Evolutionary conservation across 2,329 filamentous ascomycete species (phyloP).

Genomic region (Paraphaeosphaeria sporulosa): DNA sequence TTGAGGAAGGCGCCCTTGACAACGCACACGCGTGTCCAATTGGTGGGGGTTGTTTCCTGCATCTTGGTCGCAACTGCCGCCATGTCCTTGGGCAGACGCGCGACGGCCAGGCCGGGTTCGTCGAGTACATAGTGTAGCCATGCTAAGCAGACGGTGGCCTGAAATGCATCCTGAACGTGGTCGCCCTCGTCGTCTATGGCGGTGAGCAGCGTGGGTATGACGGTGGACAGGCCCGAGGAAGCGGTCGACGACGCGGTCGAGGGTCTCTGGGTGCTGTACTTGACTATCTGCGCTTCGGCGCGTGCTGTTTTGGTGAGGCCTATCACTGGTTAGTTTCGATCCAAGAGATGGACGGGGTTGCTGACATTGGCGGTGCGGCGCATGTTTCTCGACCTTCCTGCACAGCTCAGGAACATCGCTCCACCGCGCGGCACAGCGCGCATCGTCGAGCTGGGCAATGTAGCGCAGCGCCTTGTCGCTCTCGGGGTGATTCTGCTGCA

Average conservation of each 20-base stretch:
- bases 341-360: constrained; percentile 24
- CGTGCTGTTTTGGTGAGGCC: constrained; percentile 57
- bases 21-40: constrained; percentile 84
- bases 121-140: constrained; percentile 84
- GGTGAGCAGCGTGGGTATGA: constrained; percentile 51
- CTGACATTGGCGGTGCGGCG: constrained; percentile 83
- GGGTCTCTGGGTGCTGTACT: constrained; percentile 51
- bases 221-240: constrained; percentile 44
- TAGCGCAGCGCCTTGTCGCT: constrained; percentile 83
- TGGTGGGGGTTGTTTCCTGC: constrained; percentile 57
- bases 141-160: constrained; percentile 82
- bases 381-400: constrained; percentile 94
- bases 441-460: constrained; percentile 80
- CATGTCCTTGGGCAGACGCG: constrained; percentile 70
- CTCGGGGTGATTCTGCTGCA: constrained; percentile 55
- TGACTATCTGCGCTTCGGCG: constrained; percentile 56
- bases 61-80: constrained; percentile 41
- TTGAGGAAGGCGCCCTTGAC: constrained; percentile 81
- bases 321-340: constrained; percentile 27
- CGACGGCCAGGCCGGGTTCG: constrained; percentile 69
- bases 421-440: constrained; percentile 90
- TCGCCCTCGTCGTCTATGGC: constrained; percentile 51
- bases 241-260: constrained; percentile 51
- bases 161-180: constrained; percentile 67
- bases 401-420: constrained; percentile 84